A percentile compares a stretch with the other conserved stretches of the same genome.
Conservation (phyloP, 768 basidiomycete species). For the Tylopilus rubrobrunneus region DNA sequence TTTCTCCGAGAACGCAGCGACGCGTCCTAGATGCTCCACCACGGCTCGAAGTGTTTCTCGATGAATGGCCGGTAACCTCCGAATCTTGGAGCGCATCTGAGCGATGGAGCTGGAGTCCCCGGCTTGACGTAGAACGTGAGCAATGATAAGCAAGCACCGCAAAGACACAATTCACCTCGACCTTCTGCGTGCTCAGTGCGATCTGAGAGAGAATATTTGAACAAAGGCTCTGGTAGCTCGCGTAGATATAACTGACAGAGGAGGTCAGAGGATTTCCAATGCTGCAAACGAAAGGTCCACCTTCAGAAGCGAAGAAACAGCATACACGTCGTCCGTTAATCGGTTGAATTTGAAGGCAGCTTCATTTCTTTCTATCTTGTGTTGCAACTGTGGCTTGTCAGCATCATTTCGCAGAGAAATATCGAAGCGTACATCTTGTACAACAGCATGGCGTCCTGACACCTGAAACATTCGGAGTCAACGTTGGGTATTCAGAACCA, state of each 20-base stretch:
- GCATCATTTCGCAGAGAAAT: not conserved
- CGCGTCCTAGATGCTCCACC: conserved; percentile 77
- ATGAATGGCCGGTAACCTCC: conserved; percentile 78
- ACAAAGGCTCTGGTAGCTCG: conserved; percentile 86
- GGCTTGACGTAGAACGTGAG: conserved; percentile 37
- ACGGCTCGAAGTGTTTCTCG: conserved; percentile 79
- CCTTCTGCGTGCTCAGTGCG: conserved; percentile 78
- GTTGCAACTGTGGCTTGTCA: conserved; percentile 56
- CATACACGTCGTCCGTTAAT: conserved; percentile 73
- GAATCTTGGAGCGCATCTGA: conserved; percentile 86
- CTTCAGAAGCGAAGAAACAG: conserved; percentile 82
- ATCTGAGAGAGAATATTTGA: conserved; percentile 76
- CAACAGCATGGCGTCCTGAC: conserved; percentile 79
- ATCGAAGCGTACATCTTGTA: conserved; percentile 62
- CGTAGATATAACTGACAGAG: conserved; percentile 65
- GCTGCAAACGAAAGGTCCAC: conserved; percentile 33
- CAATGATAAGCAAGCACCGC: not conserved
- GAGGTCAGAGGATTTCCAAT: not conserved
- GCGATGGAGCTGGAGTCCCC: conserved; percentile 62
- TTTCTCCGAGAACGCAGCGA: conserved; percentile 59
- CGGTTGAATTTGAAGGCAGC: conserved; percentile 67
- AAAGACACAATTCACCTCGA: conserved; percentile 45
- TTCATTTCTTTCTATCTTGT: conserved; percentile 85
- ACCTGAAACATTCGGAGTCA: conserved; percentile 42
- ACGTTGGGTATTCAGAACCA: not conserved